Base-by-base conservation (phyloP, 805 yeast species). In the Tetrapisispora arboricola region DNA sequence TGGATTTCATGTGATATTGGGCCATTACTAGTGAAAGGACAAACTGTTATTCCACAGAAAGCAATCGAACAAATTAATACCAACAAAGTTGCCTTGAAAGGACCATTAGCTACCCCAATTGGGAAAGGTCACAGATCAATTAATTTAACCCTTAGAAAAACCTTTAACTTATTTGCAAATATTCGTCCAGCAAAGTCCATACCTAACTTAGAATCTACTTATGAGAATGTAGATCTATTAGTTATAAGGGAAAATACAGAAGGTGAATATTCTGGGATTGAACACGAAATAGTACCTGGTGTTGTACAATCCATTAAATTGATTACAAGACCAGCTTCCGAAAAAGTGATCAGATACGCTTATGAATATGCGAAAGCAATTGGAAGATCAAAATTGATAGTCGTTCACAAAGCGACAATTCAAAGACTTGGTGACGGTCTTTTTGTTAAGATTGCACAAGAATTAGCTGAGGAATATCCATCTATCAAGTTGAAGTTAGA, bases 251-350 rank as follows among this genome's bases (percentile, higher is more conserved):
- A 92, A 70, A 92, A 92, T 75, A 90, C 96, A 53, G 97, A 90
- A 72, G 96, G 95, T 71, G 97, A 90, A 70, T 90, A 86, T 73
- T 90, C 96, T 27, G 98, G 98, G 71, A 88, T 92, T 57, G 98
- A 92, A 75, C 98, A 92, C 73, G 83, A 85, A 50, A 87, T 92
- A 50, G 94, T 87, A 44, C 96, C 96, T 50, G 98, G 98, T 61
- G 97, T 92, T 42, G 96, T 92, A 40, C 97, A 92, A 73, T 84
- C 95, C 49, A 90, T 90, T 71, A 92, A 92, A 72, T 77, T 92
- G 66, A 92, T 92, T 73, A 92, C 98, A 60, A 82, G 81, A 63
- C 86, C 84, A 43, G 97, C 97, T 43, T 85, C 95, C 44, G 95
- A 87, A 71, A 85, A 94, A 67, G 96, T 88, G 49, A 84, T 92